Conservation (phyloP, 2,329 filamentous ascomycete species). For the Ambrosiella xylebori region DNA sequence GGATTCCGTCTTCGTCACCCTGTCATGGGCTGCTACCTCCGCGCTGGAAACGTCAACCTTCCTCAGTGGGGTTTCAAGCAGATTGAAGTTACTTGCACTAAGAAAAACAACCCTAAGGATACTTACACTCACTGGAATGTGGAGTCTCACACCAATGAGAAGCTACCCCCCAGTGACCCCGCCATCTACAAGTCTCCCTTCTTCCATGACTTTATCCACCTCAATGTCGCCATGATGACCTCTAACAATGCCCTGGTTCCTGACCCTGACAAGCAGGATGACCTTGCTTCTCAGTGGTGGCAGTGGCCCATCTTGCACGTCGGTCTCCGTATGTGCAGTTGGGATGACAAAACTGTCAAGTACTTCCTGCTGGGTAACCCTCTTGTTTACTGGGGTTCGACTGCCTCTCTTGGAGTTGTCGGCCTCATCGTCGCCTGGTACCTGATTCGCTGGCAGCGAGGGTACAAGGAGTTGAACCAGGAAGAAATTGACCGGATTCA, state of each 20-base stretch:
- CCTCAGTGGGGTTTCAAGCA: constrained; percentile 99
- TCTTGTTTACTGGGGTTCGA: constrained; percentile 87
- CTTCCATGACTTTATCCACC: constrained; percentile 89
- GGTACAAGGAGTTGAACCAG: constrained; percentile 65
- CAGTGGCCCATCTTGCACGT: constrained; percentile 95
- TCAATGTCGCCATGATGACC: constrained; percentile 99
- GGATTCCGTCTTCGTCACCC: constrained; percentile 77
- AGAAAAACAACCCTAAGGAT: constrained; percentile 81
- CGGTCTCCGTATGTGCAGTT: constrained; percentile 94
- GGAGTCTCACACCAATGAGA: constrained; percentile 86
- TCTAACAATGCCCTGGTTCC: constrained; percentile 97
- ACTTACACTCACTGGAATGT: constrained; percentile 98
- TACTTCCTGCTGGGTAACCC: constrained; percentile 98
- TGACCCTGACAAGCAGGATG: constrained; percentile 96
- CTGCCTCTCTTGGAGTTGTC: constrained; percentile 57
- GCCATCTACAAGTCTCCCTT: constrained; percentile 93
- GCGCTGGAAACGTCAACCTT: constrained; percentile 87
- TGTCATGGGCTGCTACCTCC: constrained; percentile 76
- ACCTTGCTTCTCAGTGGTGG: constrained; percentile 92
- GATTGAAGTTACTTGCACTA: constrained; percentile 90
- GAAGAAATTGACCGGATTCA: constrained; percentile 84
- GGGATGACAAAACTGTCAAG: constrained; percentile 90
- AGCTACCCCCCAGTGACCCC: constrained; percentile 72
- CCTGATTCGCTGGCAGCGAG: constrained; percentile 85
- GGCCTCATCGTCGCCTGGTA: constrained; percentile 66